Evolutionary conservation across 2,329 filamentous ascomycete species (phyloP).

Genomic region (Pseudofabraea citricarpa): DNA sequence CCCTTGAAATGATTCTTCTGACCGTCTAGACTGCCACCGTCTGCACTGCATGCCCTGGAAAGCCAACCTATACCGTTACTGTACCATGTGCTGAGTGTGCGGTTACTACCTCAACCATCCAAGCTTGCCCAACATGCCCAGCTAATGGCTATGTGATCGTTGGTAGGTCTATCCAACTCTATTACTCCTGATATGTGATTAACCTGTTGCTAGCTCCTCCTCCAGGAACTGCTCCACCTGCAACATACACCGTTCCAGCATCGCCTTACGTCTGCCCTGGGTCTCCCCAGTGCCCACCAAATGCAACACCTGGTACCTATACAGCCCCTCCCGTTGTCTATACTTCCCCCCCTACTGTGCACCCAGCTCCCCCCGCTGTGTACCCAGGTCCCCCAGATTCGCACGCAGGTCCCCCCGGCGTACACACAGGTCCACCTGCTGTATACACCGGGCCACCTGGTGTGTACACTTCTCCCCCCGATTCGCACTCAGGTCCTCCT

Average conservation of each 20-base stretch:
- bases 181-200: not conserved
- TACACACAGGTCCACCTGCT: no score
- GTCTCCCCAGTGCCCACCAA: not conserved
- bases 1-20: no score
- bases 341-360: no score
- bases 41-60: slow-evolving; percentile 1
- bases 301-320: not conserved
- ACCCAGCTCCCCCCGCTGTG: no score
- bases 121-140: not conserved
- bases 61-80: slow-evolving; percentile 2
- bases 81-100: not conserved
- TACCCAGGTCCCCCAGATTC: no score
- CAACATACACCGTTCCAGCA: not conserved
- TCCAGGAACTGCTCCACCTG: not conserved
- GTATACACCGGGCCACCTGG: no score
- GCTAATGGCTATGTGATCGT: not conserved
- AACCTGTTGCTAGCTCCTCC: not conserved
- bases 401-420: no score
- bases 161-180: not conserved
- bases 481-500: no score
- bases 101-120: not conserved
- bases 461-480: no score
- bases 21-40: not conserved
- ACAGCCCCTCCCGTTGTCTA: not conserved
- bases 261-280: not conserved